Evolutionary conservation across 345 rosid species (phyloP), one percentile per base, ranked within the genome.

Genomic region (Hibiscus syriacus): DNA sequence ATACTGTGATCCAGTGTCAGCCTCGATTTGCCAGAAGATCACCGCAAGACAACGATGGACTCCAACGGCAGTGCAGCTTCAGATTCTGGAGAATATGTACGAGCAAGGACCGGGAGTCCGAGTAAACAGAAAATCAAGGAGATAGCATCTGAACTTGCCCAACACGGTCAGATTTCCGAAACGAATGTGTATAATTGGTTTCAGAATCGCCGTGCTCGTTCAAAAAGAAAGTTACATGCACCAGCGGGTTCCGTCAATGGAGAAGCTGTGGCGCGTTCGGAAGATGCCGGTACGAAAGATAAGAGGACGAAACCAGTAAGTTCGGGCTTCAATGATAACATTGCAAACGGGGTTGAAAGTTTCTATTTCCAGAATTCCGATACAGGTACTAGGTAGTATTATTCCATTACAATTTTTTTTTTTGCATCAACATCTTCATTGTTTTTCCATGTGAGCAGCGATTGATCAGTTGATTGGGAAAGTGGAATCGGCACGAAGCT

Each of bases 131-230:
- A 72, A 75, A 85, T 86, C 69, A 82, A 74, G 67, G 92, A 86
- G 58, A 83, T 90, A 27, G 68, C 92, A 0, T 13, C 64, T 19
- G 82, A 85, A 56, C 76, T 90, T 57, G 73, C 75, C 5, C 75
- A 81, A 6, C 86, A 85, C 25, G 97, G 95, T 38, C 89, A 77
- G n/a, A 78, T 86, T 57, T 74, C 87, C 0, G 97, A 88, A 78
- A 79, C 84, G 6, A 88, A 86, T 81, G 90, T 90, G 3, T 88
- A 86, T 68, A 85, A 88, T 43, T 90, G 92, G 97, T 90, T 88
- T 68, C 92, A 86, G 66, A 90, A 90, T 65, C 73, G 97, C 20
- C 75, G 90, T 34, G 97, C 92, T 69, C 85, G 95, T 43, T 76
- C 85, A 0, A 90, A 90, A 58, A 78, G 87, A 50, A 88, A 86